Evolutionary conservation across 2,329 filamentous ascomycete genomes (phyloP).

Genomic region (Biscogniauxia marginata): DNA sequence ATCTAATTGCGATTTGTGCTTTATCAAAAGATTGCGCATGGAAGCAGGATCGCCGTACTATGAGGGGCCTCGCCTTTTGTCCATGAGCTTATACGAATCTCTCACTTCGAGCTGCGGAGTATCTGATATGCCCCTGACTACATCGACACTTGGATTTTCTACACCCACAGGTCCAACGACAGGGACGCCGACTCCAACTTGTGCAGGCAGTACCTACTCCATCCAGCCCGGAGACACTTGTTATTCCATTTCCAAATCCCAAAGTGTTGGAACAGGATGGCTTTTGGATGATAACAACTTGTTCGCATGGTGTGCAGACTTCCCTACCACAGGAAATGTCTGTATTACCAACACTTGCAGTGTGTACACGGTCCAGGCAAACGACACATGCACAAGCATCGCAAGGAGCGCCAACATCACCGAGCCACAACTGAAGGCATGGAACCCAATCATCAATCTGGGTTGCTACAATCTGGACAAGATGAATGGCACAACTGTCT

Average conservation of each 20-base stretch:
- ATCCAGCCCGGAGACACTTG: constrained; percentile 10
- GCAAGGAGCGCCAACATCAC: constrained; percentile 17
- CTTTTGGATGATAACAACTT: constrained; percentile 15
- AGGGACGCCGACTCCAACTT: too few species aligned
- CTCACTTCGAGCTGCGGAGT: constrained; percentile 6
- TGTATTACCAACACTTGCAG: constrained; percentile 14
- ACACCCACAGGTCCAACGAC: too few species aligned
- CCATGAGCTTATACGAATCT: constrained; percentile 10
- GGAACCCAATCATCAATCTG: constrained; percentile 25
- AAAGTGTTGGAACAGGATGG: constrained; percentile 15
- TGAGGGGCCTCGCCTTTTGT: background rate
- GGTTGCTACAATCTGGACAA: constrained; percentile 22
- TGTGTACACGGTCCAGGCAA: constrained; percentile 16
- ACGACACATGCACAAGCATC: constrained; percentile 23
- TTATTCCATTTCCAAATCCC: constrained; percentile 6
- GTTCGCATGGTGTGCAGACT: constrained; percentile 4
- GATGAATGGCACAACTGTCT: constrained; percentile 19
- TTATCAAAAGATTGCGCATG: constrained; percentile 5
- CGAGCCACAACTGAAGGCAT: constrained; percentile 18
- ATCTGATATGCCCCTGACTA: constrained; percentile 7
- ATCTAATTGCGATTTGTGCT: constrained; percentile 10
- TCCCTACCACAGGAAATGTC: constrained; percentile 4
- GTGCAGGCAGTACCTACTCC: constrained; percentile 1
- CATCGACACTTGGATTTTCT: too few species aligned
- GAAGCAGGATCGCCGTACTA: constrained; percentile 12